Base-by-base conservation (phyloP, 805 yeast genomes). In the Saccharomycopsis fibuligera region DNA sequence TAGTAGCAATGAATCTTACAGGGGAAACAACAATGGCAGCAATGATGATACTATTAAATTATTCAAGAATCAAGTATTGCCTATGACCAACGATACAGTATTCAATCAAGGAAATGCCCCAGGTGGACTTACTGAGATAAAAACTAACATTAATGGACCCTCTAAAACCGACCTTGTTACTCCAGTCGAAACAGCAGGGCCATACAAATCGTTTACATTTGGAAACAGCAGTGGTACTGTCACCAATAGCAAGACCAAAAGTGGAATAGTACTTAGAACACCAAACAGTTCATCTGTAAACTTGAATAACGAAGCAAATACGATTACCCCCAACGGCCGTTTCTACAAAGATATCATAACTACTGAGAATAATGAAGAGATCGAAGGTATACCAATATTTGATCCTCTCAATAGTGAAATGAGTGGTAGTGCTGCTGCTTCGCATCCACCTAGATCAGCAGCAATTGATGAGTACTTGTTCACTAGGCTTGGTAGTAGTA, bases 401-500 rank as follows among this genome's bases (percentile, higher is more conserved):
- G 37, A 33, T 16, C 37, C 37, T 5, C 37, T 33, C n/a, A 17
- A 9, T 33, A 16, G 6, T 10, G 43, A 9, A 21, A 31, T 9
- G 21, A 21, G 17, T n/a, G 37, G 25, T 9, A 16, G 12, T 5
- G 25, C 25, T 6, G 6, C 14, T 9, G n/a, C n/a, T n/a, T n/a
- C n/a, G n/a, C n/a, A n/a, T n/a, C n/a, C n/a, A n/a, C n/a, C n/a
- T n/a, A 9, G 37, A 9, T 17, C 37, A 33, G 19, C 38, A n/a
- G 27, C 21, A 30, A 43, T 36, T 24, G 54, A 51, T 35, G 52
- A 41, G 2, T 46, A 31, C 19, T 41, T 52, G n/a, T 31, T 27
- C 22, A 31, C 21, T 10, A 45, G 35, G 31, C 29, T 52, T 12
- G 53, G 50, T 8, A 43, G 27, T 29, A 37, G 39, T 37, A 90